Conservation (phyloP, 208 protist genomes). For the Crithidia thermophila region DNA sequence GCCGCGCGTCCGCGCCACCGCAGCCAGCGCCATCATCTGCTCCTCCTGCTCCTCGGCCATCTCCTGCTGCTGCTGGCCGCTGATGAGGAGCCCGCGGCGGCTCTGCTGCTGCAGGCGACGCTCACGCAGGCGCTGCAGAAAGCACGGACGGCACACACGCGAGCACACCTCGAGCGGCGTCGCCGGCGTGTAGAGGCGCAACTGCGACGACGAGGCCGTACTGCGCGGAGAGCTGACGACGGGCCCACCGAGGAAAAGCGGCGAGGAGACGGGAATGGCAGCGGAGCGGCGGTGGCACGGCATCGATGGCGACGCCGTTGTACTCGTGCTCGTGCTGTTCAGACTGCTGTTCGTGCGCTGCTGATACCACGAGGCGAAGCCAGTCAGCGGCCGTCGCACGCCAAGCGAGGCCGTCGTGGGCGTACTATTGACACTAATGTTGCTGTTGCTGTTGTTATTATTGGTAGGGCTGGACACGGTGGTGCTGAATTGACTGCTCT, state of each 20-base stretch:
- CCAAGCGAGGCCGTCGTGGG: background rate
- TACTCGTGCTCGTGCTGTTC: background rate
- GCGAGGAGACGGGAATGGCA: background rate
- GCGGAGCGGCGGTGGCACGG: background rate
- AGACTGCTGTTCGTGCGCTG: background rate
- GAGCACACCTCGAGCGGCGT: constrained; percentile 29
- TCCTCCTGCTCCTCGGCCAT: constrained; percentile 6
- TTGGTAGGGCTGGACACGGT: constrained; percentile 1
- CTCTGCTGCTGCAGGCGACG: constrained; percentile 16
- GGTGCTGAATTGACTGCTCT: background rate
- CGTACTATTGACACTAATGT: background rate
- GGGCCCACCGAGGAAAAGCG: background rate
- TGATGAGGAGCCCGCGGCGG: constrained; percentile 14
- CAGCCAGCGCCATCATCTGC: constrained; percentile 2
- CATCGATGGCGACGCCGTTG: background rate
- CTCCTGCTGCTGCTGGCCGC: constrained; percentile 4
- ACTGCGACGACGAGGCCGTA: constrained; percentile 2
- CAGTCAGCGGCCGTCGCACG: background rate
- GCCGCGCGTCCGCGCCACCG: background rate
- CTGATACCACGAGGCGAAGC: background rate
- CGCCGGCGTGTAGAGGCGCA: constrained; percentile 9
- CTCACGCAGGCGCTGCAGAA: constrained; percentile 23
- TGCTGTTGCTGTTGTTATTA: background rate
- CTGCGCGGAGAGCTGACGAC: background rate
- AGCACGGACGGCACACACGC: constrained; percentile 28